Evolutionary conservation across 345 rosid species (phyloP).

Genomic region (Heritiera littoralis): DNA sequence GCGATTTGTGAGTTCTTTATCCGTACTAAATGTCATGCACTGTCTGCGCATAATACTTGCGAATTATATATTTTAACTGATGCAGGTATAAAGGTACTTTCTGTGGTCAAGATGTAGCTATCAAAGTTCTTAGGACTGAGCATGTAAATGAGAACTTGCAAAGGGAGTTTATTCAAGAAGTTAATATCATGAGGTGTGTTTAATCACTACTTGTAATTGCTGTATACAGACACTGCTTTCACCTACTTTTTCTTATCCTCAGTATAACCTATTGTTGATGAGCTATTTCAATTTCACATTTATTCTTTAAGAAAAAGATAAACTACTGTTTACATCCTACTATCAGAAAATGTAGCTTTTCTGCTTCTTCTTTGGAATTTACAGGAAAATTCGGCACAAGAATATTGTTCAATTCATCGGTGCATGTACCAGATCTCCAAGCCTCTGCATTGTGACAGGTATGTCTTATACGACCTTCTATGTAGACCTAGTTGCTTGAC

Average conservation of each 20-base stretch:
- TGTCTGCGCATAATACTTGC: slow-evolving; percentile 14
- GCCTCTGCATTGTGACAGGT: slow-evolving; percentile 64
- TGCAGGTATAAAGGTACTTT: slow-evolving; percentile 55
- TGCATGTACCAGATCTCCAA: slow-evolving; percentile 61
- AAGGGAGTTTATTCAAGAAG: slow-evolving; percentile 56
- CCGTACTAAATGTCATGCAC: neutral
- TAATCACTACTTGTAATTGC: neutral
- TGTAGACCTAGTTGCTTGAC: neutral
- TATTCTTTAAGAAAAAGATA: neutral
- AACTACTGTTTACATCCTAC: neutral
- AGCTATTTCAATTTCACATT: neutral
- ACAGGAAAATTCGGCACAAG: slow-evolving; percentile 64
- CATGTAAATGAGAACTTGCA: slow-evolving; percentile 39
- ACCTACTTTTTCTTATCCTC: slow-evolving; percentile 12
- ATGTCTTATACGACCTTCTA: slow-evolving; percentile 13
- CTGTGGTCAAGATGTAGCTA: slow-evolving; percentile 56
- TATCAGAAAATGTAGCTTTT: slow-evolving; percentile 6
- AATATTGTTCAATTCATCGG: slow-evolving; percentile 67
- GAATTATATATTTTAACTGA: slow-evolving; percentile 14
- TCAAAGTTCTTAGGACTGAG: slow-evolving; percentile 49
- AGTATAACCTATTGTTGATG: neutral
- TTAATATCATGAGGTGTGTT: slow-evolving; percentile 55
- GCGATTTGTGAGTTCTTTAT: slow-evolving; percentile 49
- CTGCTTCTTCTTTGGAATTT: slow-evolving; percentile 19
- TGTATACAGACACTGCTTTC: neutral